Evolutionary conservation across 805 yeast species (phyloP).

Genomic region (Torulaspora gathmanii): DNA sequence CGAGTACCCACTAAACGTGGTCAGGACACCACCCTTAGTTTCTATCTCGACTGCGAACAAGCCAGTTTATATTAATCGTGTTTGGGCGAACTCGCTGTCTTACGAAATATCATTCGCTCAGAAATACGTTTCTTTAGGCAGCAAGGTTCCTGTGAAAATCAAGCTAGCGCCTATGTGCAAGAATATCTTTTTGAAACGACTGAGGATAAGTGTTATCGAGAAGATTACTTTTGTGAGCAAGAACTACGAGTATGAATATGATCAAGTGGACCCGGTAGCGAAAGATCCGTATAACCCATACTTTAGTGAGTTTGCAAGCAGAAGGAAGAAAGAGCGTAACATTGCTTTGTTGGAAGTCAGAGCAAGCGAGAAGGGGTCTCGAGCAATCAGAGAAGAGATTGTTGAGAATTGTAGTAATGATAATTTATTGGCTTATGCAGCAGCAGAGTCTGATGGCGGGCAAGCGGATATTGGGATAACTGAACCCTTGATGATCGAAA

Average conservation of each 20-base stretch:
- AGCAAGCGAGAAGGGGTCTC: slow-evolving; percentile 44
- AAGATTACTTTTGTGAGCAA: slow-evolving; percentile 59
- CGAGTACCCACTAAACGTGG: slow-evolving; percentile 34
- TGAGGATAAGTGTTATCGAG: slow-evolving; percentile 63
- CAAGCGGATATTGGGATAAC: slow-evolving; percentile 18
- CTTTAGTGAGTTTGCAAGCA: slow-evolving; percentile 31
- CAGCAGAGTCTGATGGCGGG: slow-evolving; percentile 11
- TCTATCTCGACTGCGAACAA: slow-evolving; percentile 48
- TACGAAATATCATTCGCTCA: slow-evolving; percentile 69
- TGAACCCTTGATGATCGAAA: slow-evolving; percentile 28
- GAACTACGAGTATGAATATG: slow-evolving; percentile 49
- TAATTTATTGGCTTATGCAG: slow-evolving; percentile 54
- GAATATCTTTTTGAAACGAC: slow-evolving; percentile 55
- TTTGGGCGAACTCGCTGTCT: slow-evolving; percentile 67
- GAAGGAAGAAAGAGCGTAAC: slow-evolving; percentile 44
- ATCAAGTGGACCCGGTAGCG: slow-evolving; percentile 41
- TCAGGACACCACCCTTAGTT: slow-evolving; percentile 41
- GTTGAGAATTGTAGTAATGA: slow-evolving; percentile 50
- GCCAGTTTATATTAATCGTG: slow-evolving; percentile 69
- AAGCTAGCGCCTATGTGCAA: slow-evolving; percentile 64
- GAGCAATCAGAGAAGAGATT: slow-evolving; percentile 59
- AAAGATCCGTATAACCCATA: slow-evolving; percentile 34
- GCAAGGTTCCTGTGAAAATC: slow-evolving; percentile 55
- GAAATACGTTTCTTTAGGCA: slow-evolving; percentile 61
- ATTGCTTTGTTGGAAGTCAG: slow-evolving; percentile 60